These are phyloP conservation scores for Pyrus betulifolia DNA, from an alignment of 306 rosid species.

Conservation along the genomic window DNA sequence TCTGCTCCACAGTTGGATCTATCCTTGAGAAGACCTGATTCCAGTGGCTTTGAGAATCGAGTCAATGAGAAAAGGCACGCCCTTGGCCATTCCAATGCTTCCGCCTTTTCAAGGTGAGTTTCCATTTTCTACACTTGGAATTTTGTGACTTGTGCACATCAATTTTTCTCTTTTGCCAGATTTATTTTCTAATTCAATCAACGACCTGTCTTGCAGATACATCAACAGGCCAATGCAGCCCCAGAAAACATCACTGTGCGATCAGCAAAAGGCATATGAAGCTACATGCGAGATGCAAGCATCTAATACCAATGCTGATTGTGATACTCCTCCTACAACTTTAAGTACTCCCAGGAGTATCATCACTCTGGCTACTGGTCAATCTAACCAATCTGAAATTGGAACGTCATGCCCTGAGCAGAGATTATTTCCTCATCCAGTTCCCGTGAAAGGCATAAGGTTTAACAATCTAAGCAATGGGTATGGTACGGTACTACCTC, in stretches of 20 bases:
- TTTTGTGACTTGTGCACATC: not conserved
- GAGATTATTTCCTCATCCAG: constrained; percentile 45
- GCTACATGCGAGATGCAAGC: constrained; percentile 34
- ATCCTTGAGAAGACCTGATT: constrained; percentile 66
- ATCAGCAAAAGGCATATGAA: constrained; percentile 44
- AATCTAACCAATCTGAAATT: constrained; percentile 58
- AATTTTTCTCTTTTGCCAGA: not conserved
- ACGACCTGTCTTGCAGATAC: constrained; percentile 52
- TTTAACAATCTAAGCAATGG: constrained; percentile 34
- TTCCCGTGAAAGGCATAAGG: constrained; percentile 57
- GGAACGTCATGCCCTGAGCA: constrained; percentile 41
- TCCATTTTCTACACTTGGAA: not conserved
- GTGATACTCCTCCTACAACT: constrained; percentile 30
- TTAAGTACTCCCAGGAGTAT: constrained; percentile 40
- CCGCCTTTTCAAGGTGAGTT: constrained; percentile 79
- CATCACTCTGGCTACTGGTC: constrained; percentile 39
- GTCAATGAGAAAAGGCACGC: constrained; percentile 47
- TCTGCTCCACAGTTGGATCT: constrained; percentile 70
- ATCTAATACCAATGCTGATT: constrained; percentile 19
- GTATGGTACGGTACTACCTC: constrained; percentile 49
- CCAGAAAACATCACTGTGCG: constrained; percentile 22
- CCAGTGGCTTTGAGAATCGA: constrained; percentile 41
- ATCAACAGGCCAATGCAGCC: constrained; percentile 47
- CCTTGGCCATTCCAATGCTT: constrained; percentile 66
- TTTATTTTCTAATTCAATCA: constrained; percentile 12